Evolutionary conservation across 2,329 filamentous ascomycete genomes (phyloP), one percentile per base, ranked within the genome.

Genomic region (Nakataea oryzae): DNA sequence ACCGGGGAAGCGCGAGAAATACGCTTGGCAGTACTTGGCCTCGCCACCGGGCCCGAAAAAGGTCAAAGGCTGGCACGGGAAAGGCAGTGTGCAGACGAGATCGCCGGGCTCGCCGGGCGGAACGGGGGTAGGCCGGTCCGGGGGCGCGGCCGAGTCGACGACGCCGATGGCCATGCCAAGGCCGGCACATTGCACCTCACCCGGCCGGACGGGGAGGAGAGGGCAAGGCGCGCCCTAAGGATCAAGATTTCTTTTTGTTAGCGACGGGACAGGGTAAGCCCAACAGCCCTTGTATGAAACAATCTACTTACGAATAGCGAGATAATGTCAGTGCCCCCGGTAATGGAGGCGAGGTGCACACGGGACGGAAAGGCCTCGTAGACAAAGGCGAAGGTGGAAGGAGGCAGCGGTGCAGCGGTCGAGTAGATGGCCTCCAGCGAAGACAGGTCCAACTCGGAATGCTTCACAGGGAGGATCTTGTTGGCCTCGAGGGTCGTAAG

Each of bases 321-420:
- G 66, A 97, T 91, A 69, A 97, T 97, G 72, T 99, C 95, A 3
- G 93, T 97, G 59, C 93, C 95, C 50, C 95, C 95, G 0, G 93
- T 97, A 70, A 99, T 97, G 62, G 90, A 96, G 59, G 87, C 91
- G 9, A 97, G 84, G 74, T 97, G 93, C 66, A 97, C 80, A n/a
- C 83, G 78, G 0, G 82, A 70, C 2, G 92, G 91, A 70, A 97
- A 96, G 1, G 89, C 88, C 29, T 83, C 77, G 76, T 97, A 97
- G 61, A 97, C 86, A 70, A 96, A 97, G 63, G 85, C 81, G 74
- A 97, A 97, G 1, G 95, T 97, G 1, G 91, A 96, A 0, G 95
- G 93, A 0, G 93, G 92, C 1, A 99, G 79, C 3, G 93, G 93
- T 1, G 92, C 96, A 34, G 93, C 95, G 1, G 93, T 97, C 26